phyloP scores from a whole-genome alignment of 306 rosid species.

The Nissolia schottii region DNA sequence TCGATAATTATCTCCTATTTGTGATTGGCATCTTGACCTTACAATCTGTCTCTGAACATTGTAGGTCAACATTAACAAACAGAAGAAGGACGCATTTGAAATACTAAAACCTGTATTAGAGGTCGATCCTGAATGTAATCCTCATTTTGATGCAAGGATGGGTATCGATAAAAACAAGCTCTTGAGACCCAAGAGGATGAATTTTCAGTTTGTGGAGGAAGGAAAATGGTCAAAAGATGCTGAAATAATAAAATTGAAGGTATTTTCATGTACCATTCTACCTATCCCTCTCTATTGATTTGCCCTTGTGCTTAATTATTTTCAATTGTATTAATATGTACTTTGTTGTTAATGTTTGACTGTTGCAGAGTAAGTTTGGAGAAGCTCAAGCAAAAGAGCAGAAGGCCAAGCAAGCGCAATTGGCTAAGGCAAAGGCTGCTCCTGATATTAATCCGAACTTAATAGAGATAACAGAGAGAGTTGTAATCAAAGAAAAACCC shows the following conservation, averaged over 20 bases:
- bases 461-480: constrained; percentile 86
- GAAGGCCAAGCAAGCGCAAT: constrained; percentile 83
- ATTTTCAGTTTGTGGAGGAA: constrained; percentile 83
- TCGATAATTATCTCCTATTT: not conserved
- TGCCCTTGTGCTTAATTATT: not conserved
- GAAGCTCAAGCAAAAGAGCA: constrained; percentile 99
- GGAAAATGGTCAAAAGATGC: constrained; percentile 97
- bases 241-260: constrained; percentile 81
- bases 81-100: constrained; percentile 88
- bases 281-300: not conserved
- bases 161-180: constrained; percentile 81
- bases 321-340: not conserved
- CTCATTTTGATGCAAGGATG: constrained; percentile 76
- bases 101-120: constrained; percentile 87
- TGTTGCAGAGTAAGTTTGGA: constrained; percentile 80
- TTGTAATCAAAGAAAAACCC: constrained; percentile 69
- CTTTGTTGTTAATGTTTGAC: constrained; percentile 11
- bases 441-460: constrained; percentile 94
- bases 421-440: constrained; percentile 96
- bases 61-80: constrained; percentile 95
- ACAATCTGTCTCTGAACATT: constrained; percentile 17
- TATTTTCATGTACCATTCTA: constrained; percentile 12
- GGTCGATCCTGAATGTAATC: constrained; percentile 81
- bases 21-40: not conserved
- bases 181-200: constrained; percentile 83